Evolutionary conservation across 257 asterid species (phyloP).

Genomic region (Penstemon barbatus): DNA sequence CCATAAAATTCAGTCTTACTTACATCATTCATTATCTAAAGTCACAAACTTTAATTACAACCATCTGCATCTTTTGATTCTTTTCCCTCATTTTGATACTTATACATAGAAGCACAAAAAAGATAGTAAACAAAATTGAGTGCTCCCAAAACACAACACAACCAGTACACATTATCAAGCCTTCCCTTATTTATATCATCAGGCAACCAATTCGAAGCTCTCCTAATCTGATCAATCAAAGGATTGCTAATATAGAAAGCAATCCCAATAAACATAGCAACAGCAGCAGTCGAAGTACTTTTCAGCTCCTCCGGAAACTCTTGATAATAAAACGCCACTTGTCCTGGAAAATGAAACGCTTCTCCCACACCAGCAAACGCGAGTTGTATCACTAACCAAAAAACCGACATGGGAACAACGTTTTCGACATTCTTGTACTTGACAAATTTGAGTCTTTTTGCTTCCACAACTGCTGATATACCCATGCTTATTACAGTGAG

Average conservation of each 20-base stretch:
- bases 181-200: conserved; percentile 66
- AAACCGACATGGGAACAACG: conserved; percentile 45
- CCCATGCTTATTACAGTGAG: conserved; percentile 54
- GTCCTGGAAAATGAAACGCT: conserved; percentile 62
- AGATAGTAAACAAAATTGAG: conserved; percentile 51
- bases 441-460: conserved; percentile 43
- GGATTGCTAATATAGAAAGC: conserved; percentile 49
- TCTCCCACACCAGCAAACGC: conserved; percentile 58
- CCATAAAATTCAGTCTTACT: background rate
- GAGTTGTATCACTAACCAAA: conserved; percentile 64
- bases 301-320: conserved; percentile 57
- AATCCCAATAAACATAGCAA: conserved; percentile 47
- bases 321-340: conserved; percentile 54
- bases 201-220: conserved; percentile 59
- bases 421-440: conserved; percentile 8
- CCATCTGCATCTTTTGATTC: conserved; percentile 15
- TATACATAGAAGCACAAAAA: conserved; percentile 39
- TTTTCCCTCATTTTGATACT: conserved; percentile 29
- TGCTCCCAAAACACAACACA: conserved; percentile 49
- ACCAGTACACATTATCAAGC: conserved; percentile 69
- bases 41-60: conserved; percentile 12
- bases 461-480: conserved; percentile 52
- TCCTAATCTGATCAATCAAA: conserved; percentile 39
- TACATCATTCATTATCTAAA: background rate
- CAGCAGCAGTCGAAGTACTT: conserved; percentile 55